Percentiles rank a stretch among this genome's conserved stretches.
Conservation (phyloP, 75 land plant genomes). For the Pinus taeda region DNA sequence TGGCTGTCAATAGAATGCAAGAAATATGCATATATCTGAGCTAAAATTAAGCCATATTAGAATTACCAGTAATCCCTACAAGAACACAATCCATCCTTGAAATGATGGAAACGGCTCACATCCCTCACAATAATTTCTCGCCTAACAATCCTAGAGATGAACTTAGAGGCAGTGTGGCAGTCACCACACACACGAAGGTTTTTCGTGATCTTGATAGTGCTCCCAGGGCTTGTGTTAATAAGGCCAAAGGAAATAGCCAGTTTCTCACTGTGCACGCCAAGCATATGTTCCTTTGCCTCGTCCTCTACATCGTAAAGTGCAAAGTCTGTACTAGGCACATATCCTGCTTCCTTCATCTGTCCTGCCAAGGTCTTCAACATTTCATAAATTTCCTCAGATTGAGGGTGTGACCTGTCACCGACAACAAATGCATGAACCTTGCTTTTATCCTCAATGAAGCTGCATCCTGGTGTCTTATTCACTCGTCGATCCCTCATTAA, state of each 20-base stretch:
- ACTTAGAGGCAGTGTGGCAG: constrained; percentile 17
- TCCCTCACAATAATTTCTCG: constrained; percentile 21
- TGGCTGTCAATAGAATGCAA: too few relatives aligned
- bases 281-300: constrained; percentile 4
- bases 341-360: constrained; percentile 15
- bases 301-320: background rate
- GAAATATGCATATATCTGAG: too few relatives aligned
- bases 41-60: background rate
- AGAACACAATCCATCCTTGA: constrained; percentile 18
- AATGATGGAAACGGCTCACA: constrained; percentile 10
- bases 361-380: constrained; percentile 7
- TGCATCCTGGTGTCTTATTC: constrained; percentile 7
- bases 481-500: constrained; percentile 15
- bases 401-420: constrained; percentile 11
- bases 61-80: constrained; percentile 14
- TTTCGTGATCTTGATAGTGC: constrained; percentile 15
- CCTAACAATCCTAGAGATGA: constrained; percentile 14
- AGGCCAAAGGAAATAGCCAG: constrained; percentile 17
- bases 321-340: constrained; percentile 17
- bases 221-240: constrained; percentile 1
- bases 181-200: constrained; percentile 17
- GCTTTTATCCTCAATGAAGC: constrained; percentile 10
- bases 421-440: constrained; percentile 17
- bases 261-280: constrained; percentile 13
- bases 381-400: constrained; percentile 8